Evolutionary conservation across 768 basidiomycete genomes (phyloP), one percentile per base, ranked within the genome.

Genomic region (Naganishia randhawae): DNA sequence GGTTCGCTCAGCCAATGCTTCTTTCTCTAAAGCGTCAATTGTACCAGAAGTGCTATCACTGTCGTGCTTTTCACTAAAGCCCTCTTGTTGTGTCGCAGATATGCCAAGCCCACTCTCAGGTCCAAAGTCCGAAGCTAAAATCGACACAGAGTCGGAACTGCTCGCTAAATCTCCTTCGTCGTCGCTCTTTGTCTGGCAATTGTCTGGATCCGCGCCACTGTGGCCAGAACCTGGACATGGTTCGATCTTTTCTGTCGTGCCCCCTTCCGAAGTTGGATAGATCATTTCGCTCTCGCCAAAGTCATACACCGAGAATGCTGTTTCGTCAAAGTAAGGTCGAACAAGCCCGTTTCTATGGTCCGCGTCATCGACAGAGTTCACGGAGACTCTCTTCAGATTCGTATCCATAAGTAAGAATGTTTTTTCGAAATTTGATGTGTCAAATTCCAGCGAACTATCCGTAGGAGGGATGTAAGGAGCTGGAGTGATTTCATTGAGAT

Each of bases 381-480:
- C 31, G 41, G 55, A 67, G 16, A 74, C 79, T 31, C 75, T 73
- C 71, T 93, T 90, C 70, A 98, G 86, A 54, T 90, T 88, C 27
- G 93, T 91, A 72, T 89, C 88, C 90, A 98, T 95, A 76, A 90
- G 90, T 68, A 98, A 85, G 86, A 96, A 98, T 45, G 91, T 88
- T 71, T 94, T 91, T 80, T 98, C 95, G 80, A 98, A 99, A 81
- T 98, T 97, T 79, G 91, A 91, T 72, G 91, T 94, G 85, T 99
- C 96, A 74, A 88, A 87, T 69, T 93, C 93, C 81, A 95, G 91
- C 50, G 86, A 86, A 25, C 90, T 89, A 78, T 94, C 91, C 76
- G 92, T 91, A 33, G 89, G 89, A 17, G 91, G 92, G 76, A 92
- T 91, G 84, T 93, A 92, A 50, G 91, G 91, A 81, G 92, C 90